These are phyloP conservation scores for Porogramme epimiltina DNA, from an alignment of 1,284 basidiomycete genomes.

Conservation along the genomic window DNA sequence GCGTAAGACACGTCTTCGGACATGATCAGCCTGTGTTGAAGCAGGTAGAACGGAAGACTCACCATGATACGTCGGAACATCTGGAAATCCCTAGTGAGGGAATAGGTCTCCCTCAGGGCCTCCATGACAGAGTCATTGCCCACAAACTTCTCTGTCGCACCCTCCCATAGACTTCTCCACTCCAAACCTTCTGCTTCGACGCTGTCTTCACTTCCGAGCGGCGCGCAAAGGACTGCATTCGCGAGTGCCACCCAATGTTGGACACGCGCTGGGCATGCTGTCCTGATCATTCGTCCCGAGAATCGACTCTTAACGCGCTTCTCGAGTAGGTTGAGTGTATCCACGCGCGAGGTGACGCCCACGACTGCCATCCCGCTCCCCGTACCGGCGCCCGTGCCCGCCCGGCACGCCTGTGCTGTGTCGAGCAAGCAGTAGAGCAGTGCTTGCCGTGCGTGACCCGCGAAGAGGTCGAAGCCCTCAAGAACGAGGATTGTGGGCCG, in stretches of 20 bases:
- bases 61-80: constrained; percentile 71
- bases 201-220: constrained; percentile 29
- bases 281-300: constrained; percentile 85
- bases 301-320: constrained; percentile 96
- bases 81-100: constrained; percentile 69
- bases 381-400: constrained; percentile 29
- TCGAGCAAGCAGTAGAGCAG: constrained; percentile 89
- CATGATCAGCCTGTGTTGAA: constrained; percentile 1
- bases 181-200: constrained; percentile 36
- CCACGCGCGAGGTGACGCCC: constrained; percentile 81
- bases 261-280: constrained; percentile 57
- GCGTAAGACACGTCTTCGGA: constrained; percentile 49
- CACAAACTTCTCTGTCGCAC: constrained; percentile 59
- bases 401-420: constrained; percentile 72
- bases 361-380: constrained; percentile 77
- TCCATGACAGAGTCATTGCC: constrained; percentile 45
- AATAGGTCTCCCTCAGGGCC: constrained; percentile 59
- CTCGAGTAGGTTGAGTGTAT: constrained; percentile 88
- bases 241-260: constrained; percentile 55
- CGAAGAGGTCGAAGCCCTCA: constrained; percentile 91
- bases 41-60: constrained; percentile 27
- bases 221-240: constrained; percentile 41
- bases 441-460: constrained; percentile 85
- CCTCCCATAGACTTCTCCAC: constrained; percentile 61
- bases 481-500: constrained; percentile 83